Evolutionary conservation across 768 basidiomycete genomes (phyloP), one percentile per base, ranked within the genome.

Genomic region (Lactifluus rugatus): DNA sequence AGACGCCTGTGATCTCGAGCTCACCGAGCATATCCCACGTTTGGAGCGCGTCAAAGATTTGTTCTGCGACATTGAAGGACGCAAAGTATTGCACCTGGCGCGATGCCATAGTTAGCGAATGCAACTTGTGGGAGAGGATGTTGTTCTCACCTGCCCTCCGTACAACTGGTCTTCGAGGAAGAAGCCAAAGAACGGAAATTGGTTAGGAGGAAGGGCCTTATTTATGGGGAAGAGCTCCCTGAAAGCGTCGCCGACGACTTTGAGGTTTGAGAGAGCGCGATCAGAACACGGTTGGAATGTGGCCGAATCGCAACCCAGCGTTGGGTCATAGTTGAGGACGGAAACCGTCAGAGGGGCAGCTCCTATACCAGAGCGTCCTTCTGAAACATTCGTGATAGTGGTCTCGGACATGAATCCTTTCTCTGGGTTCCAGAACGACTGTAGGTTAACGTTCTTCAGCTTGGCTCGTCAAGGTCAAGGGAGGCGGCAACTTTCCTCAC

Each of bases 61-160:
- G 70, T 46, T 69, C 68, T 39, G 68, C 68, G 9, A 58, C 63
- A 23, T 69, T 65, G 54, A 69, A 65, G 2, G 63, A 70, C 26
- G 66, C 52, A 21, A 70, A 64, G 58, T 69, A 69, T 66, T 67
- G 68, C 13, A 66, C 67, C 65, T 68, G 23, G 13, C 23, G 2
- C 23, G 3, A 31, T n/a, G n/a, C n/a, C 28, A 45, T 32, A 1
- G 17, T 56, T 10, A 55, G 32, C 19, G 13, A n/a, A 44, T 17
- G 13, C 17, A 13, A 25, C 53, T 31, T 17, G 32, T 13, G 21
- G 42, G 42, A 28, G 37, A 28, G 48, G 9, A 14, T 13, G 19
- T 23, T 7, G 2, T 26, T 25, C 60, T 54, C 11, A 61, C 57
- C 5, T 49, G 52, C 19, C 52, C 60, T 25, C 60, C 47, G 16